These are phyloP conservation scores for Colletotrichum trifolii DNA, from an alignment of 2,329 filamentous ascomycete genomes.

Conservation along the genomic window DNA sequence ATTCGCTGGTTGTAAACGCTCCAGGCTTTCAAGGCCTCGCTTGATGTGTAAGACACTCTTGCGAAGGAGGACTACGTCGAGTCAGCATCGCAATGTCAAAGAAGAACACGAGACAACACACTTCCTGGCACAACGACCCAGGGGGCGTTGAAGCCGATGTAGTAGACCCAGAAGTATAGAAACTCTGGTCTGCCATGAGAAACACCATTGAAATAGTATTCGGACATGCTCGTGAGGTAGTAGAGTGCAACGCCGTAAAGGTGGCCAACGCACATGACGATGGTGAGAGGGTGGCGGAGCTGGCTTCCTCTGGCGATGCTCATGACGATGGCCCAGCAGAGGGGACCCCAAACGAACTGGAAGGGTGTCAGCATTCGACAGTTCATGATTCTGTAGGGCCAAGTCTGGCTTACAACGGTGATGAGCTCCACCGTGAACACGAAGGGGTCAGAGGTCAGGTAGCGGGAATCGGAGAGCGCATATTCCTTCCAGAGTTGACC, in stretches of 20 bases:
- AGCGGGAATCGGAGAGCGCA: slow-evolving; percentile 85
- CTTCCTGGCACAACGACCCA: slow-evolving; percentile 68
- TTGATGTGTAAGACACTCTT: slow-evolving; percentile 6
- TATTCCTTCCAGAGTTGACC: slow-evolving; percentile 96
- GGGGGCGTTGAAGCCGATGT: slow-evolving; percentile 68
- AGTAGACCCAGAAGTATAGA: slow-evolving; percentile 73
- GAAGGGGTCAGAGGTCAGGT: slow-evolving; percentile 83
- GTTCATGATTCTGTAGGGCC: background rate
- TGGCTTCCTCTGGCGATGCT: slow-evolving; percentile 56
- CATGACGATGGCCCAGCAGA: slow-evolving; percentile 62
- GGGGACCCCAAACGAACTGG: slow-evolving; percentile 67
- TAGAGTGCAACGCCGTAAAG: slow-evolving; percentile 73
- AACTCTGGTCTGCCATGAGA: slow-evolving; percentile 68
- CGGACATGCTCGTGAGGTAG: slow-evolving; percentile 66
- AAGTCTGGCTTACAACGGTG: slow-evolving; percentile 70
- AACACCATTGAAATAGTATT: slow-evolving; percentile 56
- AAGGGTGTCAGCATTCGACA: background rate
- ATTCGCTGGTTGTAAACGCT: too few relatives aligned
- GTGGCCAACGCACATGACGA: slow-evolving; percentile 63
- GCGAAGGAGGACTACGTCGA: slow-evolving; percentile 19
- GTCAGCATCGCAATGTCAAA: background rate
- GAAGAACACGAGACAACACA: slow-evolving; percentile 48
- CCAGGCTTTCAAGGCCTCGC: slow-evolving; percentile 28
- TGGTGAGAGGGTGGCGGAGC: slow-evolving; percentile 62
- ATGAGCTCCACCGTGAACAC: slow-evolving; percentile 89